phyloP scores from a whole-genome alignment of 2,329 filamentous ascomycete genomes.

The Ceratocystis destructans region DNA sequence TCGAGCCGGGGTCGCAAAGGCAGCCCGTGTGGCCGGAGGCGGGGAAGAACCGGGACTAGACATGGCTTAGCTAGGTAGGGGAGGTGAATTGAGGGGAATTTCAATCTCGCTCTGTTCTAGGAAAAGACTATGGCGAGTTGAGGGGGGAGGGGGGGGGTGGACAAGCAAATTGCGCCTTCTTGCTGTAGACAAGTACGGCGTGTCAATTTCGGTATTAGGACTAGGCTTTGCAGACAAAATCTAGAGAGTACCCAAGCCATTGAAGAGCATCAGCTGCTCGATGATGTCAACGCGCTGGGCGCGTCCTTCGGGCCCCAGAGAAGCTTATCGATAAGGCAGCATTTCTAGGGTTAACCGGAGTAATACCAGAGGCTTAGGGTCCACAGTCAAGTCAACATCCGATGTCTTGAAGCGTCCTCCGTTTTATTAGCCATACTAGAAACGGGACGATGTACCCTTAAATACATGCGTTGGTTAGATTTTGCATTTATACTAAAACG shows the following conservation, averaged over 20 bases:
- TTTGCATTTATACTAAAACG: conserved; percentile 10
- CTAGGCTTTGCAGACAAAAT: too few species aligned
- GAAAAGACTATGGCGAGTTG: neutral
- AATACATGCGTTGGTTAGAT: neutral
- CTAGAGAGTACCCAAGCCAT: too few species aligned
- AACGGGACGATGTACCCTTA: conserved; percentile 13
- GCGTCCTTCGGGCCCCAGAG: neutral
- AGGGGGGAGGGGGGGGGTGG: too few species aligned
- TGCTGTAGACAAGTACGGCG: too few species aligned
- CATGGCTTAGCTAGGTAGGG: neutral
- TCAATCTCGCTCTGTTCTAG: neutral
- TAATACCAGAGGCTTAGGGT: neutral
- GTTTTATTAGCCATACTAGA: neutral
- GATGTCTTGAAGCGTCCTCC: neutral
- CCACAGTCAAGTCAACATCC: neutral
- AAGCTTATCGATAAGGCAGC: neutral
- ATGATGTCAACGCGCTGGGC: conserved; percentile 1
- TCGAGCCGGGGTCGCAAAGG: conserved; percentile 18
- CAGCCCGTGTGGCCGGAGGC: conserved; percentile 10
- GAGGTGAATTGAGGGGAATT: neutral
- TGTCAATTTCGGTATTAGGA: too few species aligned
- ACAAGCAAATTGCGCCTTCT: too few species aligned
- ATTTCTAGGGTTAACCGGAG: neutral
- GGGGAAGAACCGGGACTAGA: conserved; percentile 12
- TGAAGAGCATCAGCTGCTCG: neutral